These are phyloP conservation scores for Alternaria sp. DNA, from an alignment of 2,329 filamentous ascomycete genomes.

Conservation along the genomic window DNA sequence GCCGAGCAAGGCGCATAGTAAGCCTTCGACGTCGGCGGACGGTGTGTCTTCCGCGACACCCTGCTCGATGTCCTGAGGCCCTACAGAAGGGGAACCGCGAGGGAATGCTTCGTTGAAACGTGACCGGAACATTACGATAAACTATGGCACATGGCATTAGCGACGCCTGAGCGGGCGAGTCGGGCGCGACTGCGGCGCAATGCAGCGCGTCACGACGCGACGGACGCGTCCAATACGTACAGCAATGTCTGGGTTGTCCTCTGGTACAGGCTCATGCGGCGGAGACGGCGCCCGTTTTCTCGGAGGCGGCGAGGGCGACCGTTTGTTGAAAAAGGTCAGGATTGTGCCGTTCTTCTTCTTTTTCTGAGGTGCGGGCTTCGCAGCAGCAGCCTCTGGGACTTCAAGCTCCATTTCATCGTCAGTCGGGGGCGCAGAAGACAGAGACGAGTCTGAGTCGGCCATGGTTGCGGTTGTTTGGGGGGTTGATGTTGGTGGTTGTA, in stretches of 20 bases:
- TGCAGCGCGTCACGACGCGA: conserved; percentile 49
- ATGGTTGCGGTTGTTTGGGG: conserved; percentile 50
- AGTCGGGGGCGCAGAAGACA: conserved; percentile 67
- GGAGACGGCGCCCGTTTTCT: conserved; percentile 87
- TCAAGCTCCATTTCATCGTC: conserved; percentile 63
- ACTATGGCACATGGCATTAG: conserved; percentile 64
- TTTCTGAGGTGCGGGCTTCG: conserved; percentile 39
- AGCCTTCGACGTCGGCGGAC: conserved; percentile 83
- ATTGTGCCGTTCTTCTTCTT: conserved; percentile 48
- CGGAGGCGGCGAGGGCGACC: conserved; percentile 59
- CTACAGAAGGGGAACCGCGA: conserved; percentile 86
- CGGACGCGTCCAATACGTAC: conserved; percentile 68
- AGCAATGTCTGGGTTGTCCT: conserved; percentile 90
- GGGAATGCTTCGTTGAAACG: conserved; percentile 92
- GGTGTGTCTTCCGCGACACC: conserved; percentile 81
- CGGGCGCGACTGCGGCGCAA: conserved; percentile 29
- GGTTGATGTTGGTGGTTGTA: conserved; percentile 33
- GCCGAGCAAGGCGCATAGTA: conserved; percentile 88
- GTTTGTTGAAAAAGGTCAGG: conserved; percentile 52
- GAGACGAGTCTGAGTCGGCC: conserved; percentile 64
- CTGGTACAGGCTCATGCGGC: conserved; percentile 86
- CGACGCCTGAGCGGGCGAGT: conserved; percentile 31
- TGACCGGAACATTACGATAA: conserved; percentile 97
- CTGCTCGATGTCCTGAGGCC: conserved; percentile 92
- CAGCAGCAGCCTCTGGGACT: conserved; percentile 31